These are phyloP conservation scores for Thuidium tamariscinum DNA, from an alignment of 225 moss, liverwort and hornwort species.

Conservation along the genomic window DNA sequence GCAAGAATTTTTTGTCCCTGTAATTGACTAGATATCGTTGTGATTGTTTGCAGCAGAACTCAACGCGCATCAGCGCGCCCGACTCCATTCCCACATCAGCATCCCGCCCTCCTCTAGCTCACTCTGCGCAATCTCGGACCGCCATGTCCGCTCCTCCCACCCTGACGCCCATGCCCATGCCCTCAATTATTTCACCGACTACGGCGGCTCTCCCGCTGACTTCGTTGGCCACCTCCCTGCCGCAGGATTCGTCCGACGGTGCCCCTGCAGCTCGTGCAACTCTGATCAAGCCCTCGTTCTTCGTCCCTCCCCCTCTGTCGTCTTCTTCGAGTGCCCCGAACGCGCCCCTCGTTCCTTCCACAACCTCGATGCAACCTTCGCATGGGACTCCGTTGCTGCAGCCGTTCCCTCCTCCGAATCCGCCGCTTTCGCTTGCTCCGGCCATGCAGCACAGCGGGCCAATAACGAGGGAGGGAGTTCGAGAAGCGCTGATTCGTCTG, in stretches of 20 bases:
- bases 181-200: constrained; percentile 45
- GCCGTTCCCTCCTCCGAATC: constrained; percentile 95
- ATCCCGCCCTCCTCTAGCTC: constrained; percentile 41
- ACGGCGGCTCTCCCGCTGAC: constrained; percentile 40
- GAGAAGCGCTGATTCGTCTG: constrained; percentile 74
- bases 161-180: constrained; percentile 66
- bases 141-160: constrained; percentile 39
- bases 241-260: constrained; percentile 51
- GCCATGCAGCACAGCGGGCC: constrained; percentile 58
- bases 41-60: constrained; percentile 44
- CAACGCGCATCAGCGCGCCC: constrained; percentile 57
- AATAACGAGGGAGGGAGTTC: constrained; percentile 89
- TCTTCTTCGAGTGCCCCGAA: constrained; percentile 30
- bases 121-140: constrained; percentile 51
- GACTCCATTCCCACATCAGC: constrained; percentile 53
- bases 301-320: constrained; percentile 70
- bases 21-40: not conserved
- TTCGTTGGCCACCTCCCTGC: constrained; percentile 52
- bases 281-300: constrained; percentile 89
- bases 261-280: constrained; percentile 48
- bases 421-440: constrained; percentile 83
- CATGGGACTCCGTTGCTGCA: constrained; percentile 89
- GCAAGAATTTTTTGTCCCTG: not conserved
- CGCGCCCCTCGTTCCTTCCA: constrained; percentile 46
- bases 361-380: constrained; percentile 62